Base-by-base conservation (phyloP, 1,284 basidiomycete genomes). In the Rhodotorula sp. region DNA sequence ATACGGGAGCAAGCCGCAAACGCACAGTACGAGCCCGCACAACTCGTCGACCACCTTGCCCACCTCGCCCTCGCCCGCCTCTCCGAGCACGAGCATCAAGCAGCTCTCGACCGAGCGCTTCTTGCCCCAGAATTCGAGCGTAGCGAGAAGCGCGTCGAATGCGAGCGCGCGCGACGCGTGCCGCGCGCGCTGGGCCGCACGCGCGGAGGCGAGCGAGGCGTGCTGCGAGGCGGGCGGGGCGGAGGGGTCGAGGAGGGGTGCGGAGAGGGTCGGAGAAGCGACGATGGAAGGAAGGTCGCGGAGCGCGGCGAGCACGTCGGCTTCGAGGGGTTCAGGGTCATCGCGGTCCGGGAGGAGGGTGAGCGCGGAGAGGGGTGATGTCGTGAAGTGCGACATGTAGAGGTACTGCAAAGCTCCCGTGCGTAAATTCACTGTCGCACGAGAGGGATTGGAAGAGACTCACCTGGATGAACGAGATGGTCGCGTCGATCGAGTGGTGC, bases 401-500 rank as follows among this genome's bases (percentile, higher is more conserved):
- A 69, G 52, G 52, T 57, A 64, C 70, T 76, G 65, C 13, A 12
- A 7, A 5, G 17, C 16, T 5, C 48, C 0, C 2, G 34, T 3
- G 4, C 25, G 10, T 19, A 34, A 3, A 42, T 13, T 17, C 23
- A n/a, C 42, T 27, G n/a, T 25, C 1, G 13, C 50, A 3, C 14
- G 12, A 19, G 27, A 17, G 4, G 16, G 34, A 7, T 25, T 34
- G 53, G 7, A 7, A 7, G 23, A 21, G 4, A 42, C 64, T 42
- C 45, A 74, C 72, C 61, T 74, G 75, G 7, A 76, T 46, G 13
- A 44, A 68, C 8, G 70, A 74, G 25, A 74, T 62, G 0, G 70
- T 66, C 27, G 73, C 68, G 27, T 76, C 73, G 54, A 74, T 68
- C 42, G 75, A 76, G 44, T 71, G 73, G 49, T 76, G 68, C 34